A percentile compares a stretch with the other conserved stretches of the same genome.
These are phyloP conservation scores for Populus deltoides DNA, from an alignment of 345 rosid genomes.

Conservation along the genomic window DNA sequence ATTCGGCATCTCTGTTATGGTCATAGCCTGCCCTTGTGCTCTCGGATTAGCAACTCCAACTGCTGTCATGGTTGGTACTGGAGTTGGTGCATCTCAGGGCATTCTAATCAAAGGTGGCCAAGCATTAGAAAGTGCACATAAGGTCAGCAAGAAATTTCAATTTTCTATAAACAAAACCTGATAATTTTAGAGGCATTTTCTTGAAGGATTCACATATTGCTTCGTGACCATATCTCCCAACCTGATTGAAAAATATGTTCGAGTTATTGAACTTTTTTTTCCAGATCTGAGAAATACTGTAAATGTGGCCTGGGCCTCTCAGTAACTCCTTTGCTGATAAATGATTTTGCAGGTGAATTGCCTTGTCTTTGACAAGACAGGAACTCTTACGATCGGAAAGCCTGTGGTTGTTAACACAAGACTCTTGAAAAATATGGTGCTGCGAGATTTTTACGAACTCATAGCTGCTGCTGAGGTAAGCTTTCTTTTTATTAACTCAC, in stretches of 20 bases:
- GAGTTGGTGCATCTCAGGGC: slow-evolving; percentile 97
- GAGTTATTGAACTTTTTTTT: neutral
- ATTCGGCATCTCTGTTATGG: slow-evolving; percentile 98
- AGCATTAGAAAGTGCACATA: slow-evolving; percentile 83
- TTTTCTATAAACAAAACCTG: slow-evolving; percentile 1
- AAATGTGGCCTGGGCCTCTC: neutral
- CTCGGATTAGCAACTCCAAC: slow-evolving; percentile 98
- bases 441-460: slow-evolving; percentile 71
- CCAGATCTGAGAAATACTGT: neutral
- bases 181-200: neutral
- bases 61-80: slow-evolving; percentile 99
- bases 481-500: slow-evolving; percentile 4
- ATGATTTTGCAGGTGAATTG: slow-evolving; percentile 59
- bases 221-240: neutral
- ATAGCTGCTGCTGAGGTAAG: slow-evolving; percentile 83
- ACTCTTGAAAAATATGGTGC: slow-evolving; percentile 65
- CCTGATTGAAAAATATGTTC: neutral
- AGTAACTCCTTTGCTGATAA: neutral
- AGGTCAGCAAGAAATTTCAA: slow-evolving; percentile 36
- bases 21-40: slow-evolving; percentile 98
- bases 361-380: slow-evolving; percentile 96
- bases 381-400: slow-evolving; percentile 90
- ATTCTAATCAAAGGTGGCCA: slow-evolving; percentile 94
- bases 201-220: neutral
- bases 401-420: slow-evolving; percentile 77